Evolutionary conservation across 1,139 yeast species (phyloP), one percentile per base, ranked within the genome.

Genomic region (Starmera stellimalicola): DNA sequence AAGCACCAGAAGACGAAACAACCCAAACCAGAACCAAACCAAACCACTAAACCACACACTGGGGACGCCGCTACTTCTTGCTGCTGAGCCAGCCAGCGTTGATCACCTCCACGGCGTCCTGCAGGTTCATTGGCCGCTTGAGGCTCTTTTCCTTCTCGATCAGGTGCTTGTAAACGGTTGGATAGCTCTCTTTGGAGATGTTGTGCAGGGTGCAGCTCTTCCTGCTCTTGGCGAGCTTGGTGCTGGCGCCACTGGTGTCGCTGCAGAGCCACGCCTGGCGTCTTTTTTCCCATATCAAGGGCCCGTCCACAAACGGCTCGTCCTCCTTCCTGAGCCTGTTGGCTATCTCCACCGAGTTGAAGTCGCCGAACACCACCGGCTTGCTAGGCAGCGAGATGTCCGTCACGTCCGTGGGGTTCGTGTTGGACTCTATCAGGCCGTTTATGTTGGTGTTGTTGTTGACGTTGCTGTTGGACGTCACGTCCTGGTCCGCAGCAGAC

Each of bases 61-160:
- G n/a, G n/a, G n/a, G n/a, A n/a, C 51, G 50, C 34, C 76, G 84
- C 78, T 83, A 79, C 45, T 68, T 69, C 38, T 69, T 77, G 16
- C 70, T 72, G 35, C 71, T 73, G 15, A 65, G 61, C 93, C 93
- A 81, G 7, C 88, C 91, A 6, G 73, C 68, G 46, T 79, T 70
- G 25, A 80, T 68, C 12, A 80, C 68, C 37, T 65, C 65, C 35
- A 79, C 49, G 30, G 76, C 68, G 48, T 80, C 88, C 37, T 57
- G 57, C 43, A 80, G 60, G 50, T 77, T 79, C 52, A 81, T 58
- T 23, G 76, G 72, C 45, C 62, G 69, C 43, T 68, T 73, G 45
- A 81, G 61, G 2, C 65, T 60, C 45, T 68, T 70, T 25, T 74
- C 75, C 48, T 74, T 74, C 22, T 74, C 68, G 14, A 80, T 75